These are phyloP conservation scores for Daldinia vernicosa DNA, from an alignment of 495 filamentous ascomycete species.

Conservation along the genomic window DNA sequence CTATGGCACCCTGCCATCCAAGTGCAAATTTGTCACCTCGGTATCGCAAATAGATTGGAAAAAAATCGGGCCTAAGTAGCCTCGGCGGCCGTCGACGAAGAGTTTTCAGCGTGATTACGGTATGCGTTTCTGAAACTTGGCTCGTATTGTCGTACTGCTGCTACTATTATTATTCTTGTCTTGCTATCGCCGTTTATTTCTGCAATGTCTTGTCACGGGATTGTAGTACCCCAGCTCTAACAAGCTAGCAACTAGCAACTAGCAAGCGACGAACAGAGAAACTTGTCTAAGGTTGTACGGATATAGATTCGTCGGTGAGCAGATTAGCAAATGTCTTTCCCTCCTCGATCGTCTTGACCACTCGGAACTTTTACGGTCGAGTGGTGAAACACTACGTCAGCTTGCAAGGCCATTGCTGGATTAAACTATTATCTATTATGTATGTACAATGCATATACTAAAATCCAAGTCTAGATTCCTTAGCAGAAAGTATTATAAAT, in stretches of 20 bases:
- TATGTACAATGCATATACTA: background rate
- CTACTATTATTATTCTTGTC: constrained; percentile 4
- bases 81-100: constrained; percentile 4
- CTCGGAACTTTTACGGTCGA: background rate
- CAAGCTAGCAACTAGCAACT: constrained; percentile 4
- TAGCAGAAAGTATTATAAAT: background rate
- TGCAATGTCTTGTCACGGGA: constrained; percentile 15
- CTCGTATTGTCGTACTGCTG: background rate
- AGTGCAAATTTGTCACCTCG: constrained; percentile 18
- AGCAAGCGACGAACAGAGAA: constrained; percentile 10
- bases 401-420: background rate
- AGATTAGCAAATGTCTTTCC: constrained; percentile 6
- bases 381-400: background rate
- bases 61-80: constrained; percentile 12
- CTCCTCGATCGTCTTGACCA: constrained; percentile 1
- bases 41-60: constrained; percentile 34
- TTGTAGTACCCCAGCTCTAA: constrained; percentile 3
- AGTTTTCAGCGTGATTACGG: constrained; percentile 15
- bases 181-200: constrained; percentile 10
- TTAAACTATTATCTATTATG: no score
- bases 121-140: constrained; percentile 9
- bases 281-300: constrained; percentile 24
- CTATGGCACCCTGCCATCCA: constrained; percentile 9
- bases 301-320: constrained; percentile 24
- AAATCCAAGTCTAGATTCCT: background rate